Conservation (phyloP, 176 grass and related monocot species). For the Pontederia crassipes region DNA sequence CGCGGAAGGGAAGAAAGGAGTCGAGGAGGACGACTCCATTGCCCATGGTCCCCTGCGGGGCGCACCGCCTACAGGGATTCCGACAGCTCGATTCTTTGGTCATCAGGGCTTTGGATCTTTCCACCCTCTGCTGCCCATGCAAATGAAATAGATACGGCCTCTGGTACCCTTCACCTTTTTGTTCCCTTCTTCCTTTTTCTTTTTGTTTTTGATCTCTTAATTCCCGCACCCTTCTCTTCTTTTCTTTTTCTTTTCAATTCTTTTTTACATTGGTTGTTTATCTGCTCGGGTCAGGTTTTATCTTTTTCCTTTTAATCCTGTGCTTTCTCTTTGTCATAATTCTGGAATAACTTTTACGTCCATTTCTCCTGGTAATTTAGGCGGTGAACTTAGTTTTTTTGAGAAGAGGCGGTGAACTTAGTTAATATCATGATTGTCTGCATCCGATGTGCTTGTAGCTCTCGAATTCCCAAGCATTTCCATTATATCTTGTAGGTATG, state of each 20-base stretch:
- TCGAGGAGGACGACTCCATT: too few relatives aligned
- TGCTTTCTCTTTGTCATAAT: not conserved
- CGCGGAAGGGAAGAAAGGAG: not conserved
- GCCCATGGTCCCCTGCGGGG: too few relatives aligned
- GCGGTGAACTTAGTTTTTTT: too few relatives aligned
- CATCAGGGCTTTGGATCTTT: conserved; percentile 1
- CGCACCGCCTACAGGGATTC: not conserved
- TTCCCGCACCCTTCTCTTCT: not conserved
- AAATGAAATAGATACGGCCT: not conserved
- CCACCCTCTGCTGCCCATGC: not conserved
- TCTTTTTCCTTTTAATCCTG: conserved; percentile 5
- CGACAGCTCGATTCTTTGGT: conserved; percentile 13
- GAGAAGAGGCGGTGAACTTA: too few relatives aligned
- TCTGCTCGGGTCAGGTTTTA: too few relatives aligned
- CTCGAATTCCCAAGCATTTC: too few relatives aligned
- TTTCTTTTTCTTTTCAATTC: not conserved
- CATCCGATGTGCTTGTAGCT: too few relatives aligned
- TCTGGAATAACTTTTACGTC: not conserved
- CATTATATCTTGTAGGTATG: too few relatives aligned
- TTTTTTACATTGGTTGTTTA: not conserved
- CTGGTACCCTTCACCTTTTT: not conserved
- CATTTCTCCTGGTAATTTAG: too few relatives aligned
- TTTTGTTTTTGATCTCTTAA: conserved; percentile 5
- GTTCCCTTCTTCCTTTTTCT: not conserved
- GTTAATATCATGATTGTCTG: too few relatives aligned